A percentile compares a stretch with the other conserved stretches of the same genome.
Evolutionary conservation across 176 grass and related monocot species (phyloP).

Genomic region (barley (Hordeum vulgare)): MorexV3_pseudomolecules_assembly NC_058519.1:558589209-558589708

Average conservation of each 20-base stretch:
- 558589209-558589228: background rate
- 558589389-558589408: constrained; percentile 59
- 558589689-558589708: background rate
- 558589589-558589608: background rate
- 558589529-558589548: background rate
- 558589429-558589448: constrained; percentile 65
- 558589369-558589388: constrained; percentile 64
- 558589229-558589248: constrained; percentile 9
- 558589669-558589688: constrained; percentile 15
- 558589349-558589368: constrained; percentile 79
- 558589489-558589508: background rate
- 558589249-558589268: background rate
- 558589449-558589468: constrained; percentile 55
- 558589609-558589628: background rate
- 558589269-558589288: background rate
- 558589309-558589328: constrained; percentile 72
- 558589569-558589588: background rate
- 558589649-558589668: constrained; percentile 18
- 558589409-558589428: constrained; percentile 38
- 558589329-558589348: constrained; percentile 37
- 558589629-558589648: constrained; percentile 17
- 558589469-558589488: constrained; percentile 14
- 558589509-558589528: background rate
- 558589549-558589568: background rate
- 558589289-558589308: constrained; percentile 56